Evolutionary conservation across 345 rosid species (phyloP).

Genomic region (Gossypium longicalyx): DNA sequence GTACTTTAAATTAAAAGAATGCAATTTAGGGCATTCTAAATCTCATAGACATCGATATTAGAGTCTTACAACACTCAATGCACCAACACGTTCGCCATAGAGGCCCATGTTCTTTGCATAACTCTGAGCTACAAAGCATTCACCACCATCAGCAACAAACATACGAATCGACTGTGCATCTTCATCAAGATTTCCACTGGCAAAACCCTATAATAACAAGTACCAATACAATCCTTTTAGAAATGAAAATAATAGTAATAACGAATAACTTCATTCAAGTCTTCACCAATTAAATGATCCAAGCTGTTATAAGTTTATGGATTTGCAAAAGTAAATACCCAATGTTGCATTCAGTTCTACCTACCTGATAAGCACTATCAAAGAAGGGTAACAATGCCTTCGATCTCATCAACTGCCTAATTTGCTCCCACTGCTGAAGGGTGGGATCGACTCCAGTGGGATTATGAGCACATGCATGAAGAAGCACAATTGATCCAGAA

Average conservation of each 20-base stretch:
- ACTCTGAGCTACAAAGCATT: slow-evolving; percentile 82
- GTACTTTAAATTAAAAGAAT: not conserved
- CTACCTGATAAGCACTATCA: slow-evolving; percentile 94
- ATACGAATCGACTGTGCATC: slow-evolving; percentile 73
- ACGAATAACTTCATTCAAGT: not conserved
- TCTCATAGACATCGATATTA: not conserved
- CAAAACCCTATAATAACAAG: slow-evolving; percentile 57
- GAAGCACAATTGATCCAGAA: slow-evolving; percentile 79
- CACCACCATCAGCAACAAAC: slow-evolving; percentile 90
- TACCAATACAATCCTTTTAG: not conserved
- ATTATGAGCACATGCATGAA: slow-evolving; percentile 98
- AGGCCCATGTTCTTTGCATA: slow-evolving; percentile 95
- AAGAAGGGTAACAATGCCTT: slow-evolving; percentile 82
- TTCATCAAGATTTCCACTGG: slow-evolving; percentile 78
- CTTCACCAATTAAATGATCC: not conserved
- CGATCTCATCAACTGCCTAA: slow-evolving; percentile 70
- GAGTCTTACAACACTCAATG: slow-evolving; percentile 84
- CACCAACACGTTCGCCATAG: slow-evolving; percentile 94
- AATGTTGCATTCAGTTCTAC: not conserved
- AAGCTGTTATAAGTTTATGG: not conserved
- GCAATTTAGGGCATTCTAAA: too few species aligned
- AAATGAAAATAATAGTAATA: not conserved
- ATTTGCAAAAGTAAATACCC: not conserved
- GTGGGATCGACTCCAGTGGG: slow-evolving; percentile 98
- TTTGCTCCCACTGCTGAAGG: slow-evolving; percentile 81